Base-by-base conservation (phyloP, 805 yeast species). In the Suhomyces sp. region DNA sequence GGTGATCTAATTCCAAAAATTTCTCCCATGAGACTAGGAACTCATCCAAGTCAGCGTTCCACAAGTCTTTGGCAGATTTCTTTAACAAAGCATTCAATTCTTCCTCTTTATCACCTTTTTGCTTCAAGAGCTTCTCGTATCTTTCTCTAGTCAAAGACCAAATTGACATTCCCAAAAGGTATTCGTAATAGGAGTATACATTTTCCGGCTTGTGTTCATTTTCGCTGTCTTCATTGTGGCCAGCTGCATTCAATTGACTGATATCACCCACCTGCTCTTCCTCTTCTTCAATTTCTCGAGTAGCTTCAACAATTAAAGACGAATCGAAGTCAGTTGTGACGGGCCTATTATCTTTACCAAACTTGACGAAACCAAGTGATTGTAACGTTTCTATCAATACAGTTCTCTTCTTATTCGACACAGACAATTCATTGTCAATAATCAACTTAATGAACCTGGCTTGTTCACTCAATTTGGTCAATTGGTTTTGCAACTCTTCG, bases 111-210 rank as follows among this genome's bases (percentile, higher is more conserved):
- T 68, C 81, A 38, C 79, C 86, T 42, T 78, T 74, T 55, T 90
- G 95, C 35, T 72, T 72, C 50, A 88, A 65, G 46, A 93, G 67
- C 47, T 76, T 81, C 51, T 87, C 90, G 54, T 90, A 93, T 49
- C 93, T 76, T 62, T 93, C 98, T 39, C 72, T 74, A 0, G 98
- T 91, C 54, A 93, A 76, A 24, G 96, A 83, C 93, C 96, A 88
- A 45, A 93, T 81, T 22, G 88, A 77, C 96, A 93, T 85, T 35
- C 93, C 95, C 35, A 93, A 70, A 44, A 93, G 70, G 50, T 93
- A 93, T 52, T 93, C 98, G 59, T 79, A 91, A 5, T 81, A 70
- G 7, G 88, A 76, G 33, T 72, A 71, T 11, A 76, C 63, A 16
- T 79, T 82, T 32, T 69, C 73, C n/a, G 76, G 74, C 15, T 57